Base-by-base conservation (phyloP, 2,329 filamentous ascomycete species). In the Trichoderma sp. region DNA sequence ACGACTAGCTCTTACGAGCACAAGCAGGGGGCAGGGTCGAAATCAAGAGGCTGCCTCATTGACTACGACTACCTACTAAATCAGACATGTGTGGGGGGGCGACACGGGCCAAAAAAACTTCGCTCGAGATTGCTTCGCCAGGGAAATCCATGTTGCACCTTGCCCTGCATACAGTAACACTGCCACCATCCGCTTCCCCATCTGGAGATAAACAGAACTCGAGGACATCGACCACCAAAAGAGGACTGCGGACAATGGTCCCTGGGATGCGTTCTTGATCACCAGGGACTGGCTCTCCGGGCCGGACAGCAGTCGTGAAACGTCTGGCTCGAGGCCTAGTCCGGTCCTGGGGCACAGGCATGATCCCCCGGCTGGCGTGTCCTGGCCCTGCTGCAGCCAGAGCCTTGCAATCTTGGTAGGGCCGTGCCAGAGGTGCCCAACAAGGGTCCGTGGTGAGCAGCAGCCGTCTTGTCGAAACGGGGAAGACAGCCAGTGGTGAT, bases 251-350 rank as follows among this genome's bases (percentile, higher is more conserved):
- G 34, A 39, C 56, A 12, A 48, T 44, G 47, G 41, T 28, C 43
- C n/a, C 41, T 26, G 24, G 34, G 39, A 34, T 50, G 44, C 19
- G 41, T 34, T 63, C 60, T 63, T 63, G 60, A 63, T 55, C 60
- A 45, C 15, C 60, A 63, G 28, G 60, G 60, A 63, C 54, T 63
- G 60, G 60, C 50, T 55, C n/a, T 55, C 60, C 50, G 60, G 60
- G 34, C 60, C 60, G 60, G 60, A 45, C 60, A 63, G 50, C 60
- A 63, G 60, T 63, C 60, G 60, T 63, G 60, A 63, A 63, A 63
- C 60, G 50, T 63, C 41, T 63, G 60, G 60, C 41, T 47, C 26
- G 26, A 43, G 60, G 26, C 34, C 60, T 63, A 55, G 60, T 54
- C 60, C n/a, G 50, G n/a, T 39, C 41, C 50, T 63, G 28, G 60